These are phyloP conservation scores for Anthracocystis walkeri DNA, from an alignment of 1,284 basidiomycete genomes.

Conservation along the genomic window DNA sequence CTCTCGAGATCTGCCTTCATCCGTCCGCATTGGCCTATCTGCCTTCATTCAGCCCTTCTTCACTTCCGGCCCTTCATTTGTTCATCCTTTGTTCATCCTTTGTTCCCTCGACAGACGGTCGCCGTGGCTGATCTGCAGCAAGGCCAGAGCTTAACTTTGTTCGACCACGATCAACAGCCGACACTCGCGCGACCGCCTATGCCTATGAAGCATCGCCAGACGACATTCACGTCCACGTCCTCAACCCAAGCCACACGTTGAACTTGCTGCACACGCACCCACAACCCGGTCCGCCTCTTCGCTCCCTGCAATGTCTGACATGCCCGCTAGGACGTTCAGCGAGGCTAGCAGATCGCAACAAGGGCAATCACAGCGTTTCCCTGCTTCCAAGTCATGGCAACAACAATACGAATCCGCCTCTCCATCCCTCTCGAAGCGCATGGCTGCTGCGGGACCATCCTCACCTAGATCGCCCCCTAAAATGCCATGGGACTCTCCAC, in stretches of 20 bases:
- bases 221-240: neutral
- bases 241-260: conserved; percentile 3
- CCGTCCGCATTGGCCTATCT: neutral
- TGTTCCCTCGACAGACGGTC: neutral
- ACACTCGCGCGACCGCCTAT: neutral
- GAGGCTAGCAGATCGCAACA: conserved; percentile 26
- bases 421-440: conserved; percentile 4
- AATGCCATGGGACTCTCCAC: conserved; percentile 21
- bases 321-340: conserved; percentile 29
- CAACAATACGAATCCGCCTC: neutral
- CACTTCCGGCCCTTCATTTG: conserved; percentile 1
- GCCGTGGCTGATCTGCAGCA: conserved; percentile 3
- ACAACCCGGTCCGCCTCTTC: neutral
- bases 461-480: conserved; percentile 14
- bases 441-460: conserved; percentile 8
- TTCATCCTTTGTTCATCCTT: neutral
- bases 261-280: conserved; percentile 1
- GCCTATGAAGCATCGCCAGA: conserved; percentile 12
- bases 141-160: neutral
- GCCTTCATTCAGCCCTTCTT: conserved; percentile 2
- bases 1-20: neutral
- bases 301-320: conserved; percentile 30
- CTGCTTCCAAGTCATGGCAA: conserved; percentile 1
- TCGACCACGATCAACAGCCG: conserved; percentile 2
- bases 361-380: neutral